Base-by-base conservation (phyloP, 2,329 filamentous ascomycete genomes). In the Helotiales sp. region DNA sequence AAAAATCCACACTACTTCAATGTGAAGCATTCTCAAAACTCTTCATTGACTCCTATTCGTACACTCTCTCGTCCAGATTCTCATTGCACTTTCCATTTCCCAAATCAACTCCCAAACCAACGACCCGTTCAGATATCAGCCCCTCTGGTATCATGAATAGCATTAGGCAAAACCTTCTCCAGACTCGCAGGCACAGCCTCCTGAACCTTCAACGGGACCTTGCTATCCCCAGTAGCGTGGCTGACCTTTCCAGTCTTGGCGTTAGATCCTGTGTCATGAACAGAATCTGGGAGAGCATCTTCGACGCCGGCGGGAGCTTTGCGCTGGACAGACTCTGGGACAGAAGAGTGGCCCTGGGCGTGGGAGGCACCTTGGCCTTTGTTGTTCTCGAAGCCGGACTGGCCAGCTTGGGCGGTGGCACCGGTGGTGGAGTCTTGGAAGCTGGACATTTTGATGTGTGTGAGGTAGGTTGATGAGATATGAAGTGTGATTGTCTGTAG, bases 301-400 rank as follows among this genome's bases (percentile, higher is more conserved):
- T 51, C 48, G 30, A 51, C 48, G 17, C 30, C 25, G 2, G 48
- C 30, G n/a, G 48, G 48, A 7, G n/a, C 48, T 38, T 51, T 34
- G 8, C 48, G 30, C n/a, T 51, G 48, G 5, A 51, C 30, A 2
- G 30, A 19, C 48, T 34, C 48, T 3, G 48, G 48, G 5, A 51
- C 48, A 10, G 48, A 51, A 12, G 48, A 51, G 38, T 13, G 38
- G 19, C 27, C 31, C 7, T 30, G 4, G 27, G 48, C 48, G 19
- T 51, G 48, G n/a, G 48, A 51, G 31, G 38, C 48, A 17, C 48
- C 48, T 51, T 51, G 48, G 27, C 48, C 48, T 24, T 51, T 51
- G 27, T 9, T n/a, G 30, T 51, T 51, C 30, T 51, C 48, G 33
- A 15, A 24, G 9, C 15, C 17, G 33, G n/a, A 22, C 12, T 29